A percentile compares a stretch with the other conserved stretches of the same genome.
Conservation (phyloP, 1,284 basidiomycete genomes). For the Malassezia sympodialis region DNA sequence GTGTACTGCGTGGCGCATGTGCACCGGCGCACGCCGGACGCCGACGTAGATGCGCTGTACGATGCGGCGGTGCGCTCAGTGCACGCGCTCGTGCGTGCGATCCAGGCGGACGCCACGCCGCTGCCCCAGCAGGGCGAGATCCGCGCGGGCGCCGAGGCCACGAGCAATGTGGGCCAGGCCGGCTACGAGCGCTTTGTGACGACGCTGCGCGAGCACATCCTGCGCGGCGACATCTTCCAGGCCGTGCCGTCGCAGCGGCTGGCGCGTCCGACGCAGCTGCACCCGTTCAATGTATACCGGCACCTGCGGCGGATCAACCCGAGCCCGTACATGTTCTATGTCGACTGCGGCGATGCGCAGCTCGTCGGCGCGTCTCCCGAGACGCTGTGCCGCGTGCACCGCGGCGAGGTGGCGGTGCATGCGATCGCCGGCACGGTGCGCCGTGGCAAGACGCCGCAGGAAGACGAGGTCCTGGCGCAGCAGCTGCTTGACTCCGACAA, state of each 20-base stretch:
- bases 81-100: constrained; percentile 17
- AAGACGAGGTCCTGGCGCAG: constrained; percentile 71
- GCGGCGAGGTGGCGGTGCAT: constrained; percentile 81
- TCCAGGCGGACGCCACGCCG: constrained; percentile 51
- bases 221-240: constrained; percentile 96
- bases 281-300: constrained; percentile 95
- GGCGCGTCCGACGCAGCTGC: constrained; percentile 69
- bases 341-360: constrained; percentile 75
- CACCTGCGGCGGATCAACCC: constrained; percentile 89
- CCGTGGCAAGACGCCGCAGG: constrained; percentile 69
- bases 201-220: constrained; percentile 80
- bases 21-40: constrained; percentile 61
- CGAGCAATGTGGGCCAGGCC: constrained; percentile 83
- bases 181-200: constrained; percentile 92
- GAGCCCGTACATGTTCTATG: constrained; percentile 97
- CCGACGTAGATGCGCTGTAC: constrained; percentile 43
- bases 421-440: constrained; percentile 93
- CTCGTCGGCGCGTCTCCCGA: constrained; percentile 95
- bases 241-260: constrained; percentile 92
- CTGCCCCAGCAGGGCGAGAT: constrained; percentile 54
- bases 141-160: constrained; percentile 26
- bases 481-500: constrained; percentile 75
- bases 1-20: constrained; percentile 91
- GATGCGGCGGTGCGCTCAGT: constrained; percentile 22
- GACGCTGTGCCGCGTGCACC: constrained; percentile 87